phyloP scores from a whole-genome alignment of 805 yeast genomes.

The Saturnispora quitensis region DNA sequence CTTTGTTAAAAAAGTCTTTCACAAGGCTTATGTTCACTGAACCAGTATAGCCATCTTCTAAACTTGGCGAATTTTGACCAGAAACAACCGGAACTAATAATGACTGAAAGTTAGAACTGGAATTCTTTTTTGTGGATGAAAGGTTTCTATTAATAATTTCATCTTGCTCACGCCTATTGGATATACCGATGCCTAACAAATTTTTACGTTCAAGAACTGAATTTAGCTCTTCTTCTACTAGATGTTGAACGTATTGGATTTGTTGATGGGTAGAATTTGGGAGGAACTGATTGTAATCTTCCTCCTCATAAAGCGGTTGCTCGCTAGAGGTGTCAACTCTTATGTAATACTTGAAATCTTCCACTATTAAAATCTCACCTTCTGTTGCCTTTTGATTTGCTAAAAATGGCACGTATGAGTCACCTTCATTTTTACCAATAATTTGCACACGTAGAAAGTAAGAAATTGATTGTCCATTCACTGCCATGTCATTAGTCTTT shows the following conservation, averaged over 20 bases:
- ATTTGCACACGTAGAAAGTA: conserved; percentile 48
- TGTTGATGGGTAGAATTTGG: conserved; percentile 11
- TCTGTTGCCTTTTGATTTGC: conserved; percentile 13
- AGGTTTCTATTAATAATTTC: conserved; percentile 11
- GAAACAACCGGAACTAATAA: conserved; percentile 4
- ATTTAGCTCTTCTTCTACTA: conserved; percentile 10
- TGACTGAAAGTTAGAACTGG: background rate
- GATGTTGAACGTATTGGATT: conserved; percentile 10
- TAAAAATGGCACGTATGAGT: background rate
- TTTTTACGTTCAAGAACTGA: conserved; percentile 10
- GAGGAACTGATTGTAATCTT: conserved; percentile 1
- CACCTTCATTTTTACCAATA: conserved; percentile 33
- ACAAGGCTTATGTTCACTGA: conserved; percentile 2
- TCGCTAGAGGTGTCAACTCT: conserved; percentile 15
- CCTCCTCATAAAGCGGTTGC: conserved; percentile 6
- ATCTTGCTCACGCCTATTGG: conserved; percentile 9
- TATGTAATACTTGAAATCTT: conserved; percentile 16
- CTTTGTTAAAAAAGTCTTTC: conserved; percentile 13
- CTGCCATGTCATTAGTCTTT: conserved; percentile 36
- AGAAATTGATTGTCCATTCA: conserved; percentile 34
- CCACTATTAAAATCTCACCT: conserved; percentile 19
- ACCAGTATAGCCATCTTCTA: background rate
- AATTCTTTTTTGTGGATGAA: conserved; percentile 4
- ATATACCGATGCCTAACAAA: conserved; percentile 6
- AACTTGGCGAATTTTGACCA: conserved; percentile 3